Base-by-base conservation (phyloP, 1,139 yeast genomes). In the Debaryomycetaceae sp. region DNA sequence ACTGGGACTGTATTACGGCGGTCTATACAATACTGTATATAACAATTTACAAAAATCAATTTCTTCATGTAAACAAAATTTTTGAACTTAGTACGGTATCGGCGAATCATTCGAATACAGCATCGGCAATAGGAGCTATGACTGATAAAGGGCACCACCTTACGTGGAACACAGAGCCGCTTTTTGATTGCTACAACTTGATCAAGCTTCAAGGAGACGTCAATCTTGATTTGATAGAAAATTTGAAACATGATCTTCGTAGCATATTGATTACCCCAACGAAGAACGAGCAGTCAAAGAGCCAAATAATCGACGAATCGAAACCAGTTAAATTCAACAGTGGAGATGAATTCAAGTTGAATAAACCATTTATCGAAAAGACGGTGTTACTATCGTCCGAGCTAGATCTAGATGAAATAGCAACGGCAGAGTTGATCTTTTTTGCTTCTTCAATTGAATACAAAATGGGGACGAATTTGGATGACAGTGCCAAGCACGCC, bases 401-500 rank as follows among this genome's bases (percentile, higher is more conserved):
- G 54, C 56, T 75, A 35, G 66, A 64, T 45, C 52, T 72, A 50
- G 71, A 72, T 52, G 76, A 69, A 50, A 39, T 69, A 27, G 47
- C 52, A 34, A 55, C 74, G 3, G 76, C 75, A 5, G 75, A 73
- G 53, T 48, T 72, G 44, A 55, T 71, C 20, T 67, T 58, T 50
- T 49, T 64, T 45, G 75, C 87, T 3, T 59, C 72, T 5, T 62
- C 64, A 3, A 66, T 74, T 17, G 66, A 73, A 13, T 65, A 62
- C 38, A 58, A 76, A 37, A 70, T 78, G 29, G 90, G 87, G 5
- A 67, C 82, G 6, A 68, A 76, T 1, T 69, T 83, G 23, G 57
- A 76, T 5, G 95, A 88, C 54, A 76, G 83, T 31, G 96, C 93
- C 1, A 76, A 83, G 51, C 78, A 86, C n/a, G 73, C 81, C 6